Conservation (phyloP, 768 basidiomycete species). For the Chiua virens region DNA sequence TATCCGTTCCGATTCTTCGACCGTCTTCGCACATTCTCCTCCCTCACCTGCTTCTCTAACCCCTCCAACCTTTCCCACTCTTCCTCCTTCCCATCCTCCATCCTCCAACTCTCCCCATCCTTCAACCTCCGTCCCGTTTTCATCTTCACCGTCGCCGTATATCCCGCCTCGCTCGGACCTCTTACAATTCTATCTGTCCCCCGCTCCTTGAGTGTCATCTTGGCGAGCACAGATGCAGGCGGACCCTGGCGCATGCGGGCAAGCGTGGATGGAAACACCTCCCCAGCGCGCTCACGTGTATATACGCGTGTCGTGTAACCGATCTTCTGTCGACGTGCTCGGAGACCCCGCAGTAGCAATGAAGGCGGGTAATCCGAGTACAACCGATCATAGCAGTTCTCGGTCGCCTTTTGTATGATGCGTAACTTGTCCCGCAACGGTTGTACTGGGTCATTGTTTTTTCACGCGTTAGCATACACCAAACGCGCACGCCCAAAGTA, state of each 20-base stretch:
- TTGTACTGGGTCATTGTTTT: conserved; percentile 29
- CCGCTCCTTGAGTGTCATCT: conserved; percentile 50
- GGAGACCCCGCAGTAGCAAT: conserved; percentile 48
- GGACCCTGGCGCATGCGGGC: conserved; percentile 52
- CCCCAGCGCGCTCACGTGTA: conserved; percentile 62
- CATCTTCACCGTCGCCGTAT: conserved; percentile 64
- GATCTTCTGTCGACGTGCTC: conserved; percentile 60
- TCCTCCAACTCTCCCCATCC: conserved; percentile 33
- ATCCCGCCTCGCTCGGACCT: conserved; percentile 65
- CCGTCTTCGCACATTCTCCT: conserved; percentile 29
- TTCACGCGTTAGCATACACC: conserved; percentile 3
- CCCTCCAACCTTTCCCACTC: conserved; percentile 26
- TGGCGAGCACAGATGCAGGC: conserved; percentile 58
- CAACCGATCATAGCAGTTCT: conserved; percentile 43
- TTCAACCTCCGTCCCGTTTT: conserved; percentile 50
- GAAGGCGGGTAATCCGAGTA: conserved; percentile 44
- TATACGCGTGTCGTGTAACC: conserved; percentile 64
- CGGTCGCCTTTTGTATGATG: conserved; percentile 35
- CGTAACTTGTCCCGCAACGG: conserved; percentile 35
- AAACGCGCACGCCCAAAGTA: background rate
- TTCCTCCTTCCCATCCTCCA: conserved; percentile 32
- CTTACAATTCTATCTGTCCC: conserved; percentile 50
- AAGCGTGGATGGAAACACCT: conserved; percentile 50
- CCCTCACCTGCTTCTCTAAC: conserved; percentile 26
- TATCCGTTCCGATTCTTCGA: background rate